Base-by-base conservation (phyloP, 1,284 basidiomycete species). In the Earliella scabrosa region DNA sequence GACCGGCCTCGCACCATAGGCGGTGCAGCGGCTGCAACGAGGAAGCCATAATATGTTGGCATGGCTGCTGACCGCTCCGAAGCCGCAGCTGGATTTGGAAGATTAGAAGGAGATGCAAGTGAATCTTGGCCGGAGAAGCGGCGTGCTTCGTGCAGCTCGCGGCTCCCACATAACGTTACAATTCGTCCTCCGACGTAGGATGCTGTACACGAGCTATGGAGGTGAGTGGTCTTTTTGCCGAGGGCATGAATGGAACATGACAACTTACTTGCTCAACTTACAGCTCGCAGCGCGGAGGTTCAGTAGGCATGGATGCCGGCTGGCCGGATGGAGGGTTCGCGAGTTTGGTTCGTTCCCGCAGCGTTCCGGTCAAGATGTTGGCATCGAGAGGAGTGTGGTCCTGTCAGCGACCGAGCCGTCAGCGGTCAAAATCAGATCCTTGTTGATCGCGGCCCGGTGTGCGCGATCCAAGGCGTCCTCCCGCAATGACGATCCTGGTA, bases 391-490 rank as follows among this genome's bases (percentile, higher is more conserved):
- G 45, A 24, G 35, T 48, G 16, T 20, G 24, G 32, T n/a, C n/a
- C n/a, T n/a, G n/a, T 48, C 46, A 48, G 35, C 46, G 10, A 48
- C 16, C 24, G 21, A 35, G 23, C 34, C n/a, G n/a, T n/a, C n/a
- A 8, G 23, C 21, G 29, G 49, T 50, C 49, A 50, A 54, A 54
- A 45, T 45, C 43, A 54, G 47, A 54, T 39, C 34, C 34, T 48
- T 45, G 31, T 31, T 54, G 53, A 54, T 54, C 34, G 40, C 36
- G 35, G 36, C 18, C 29, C 29, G 31, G 49, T n/a, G n/a, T 38
- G 16, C 16, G 21, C 21, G 13, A 26, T 48, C 10, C 23, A 18
- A n/a, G 7, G 11, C 26, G 18, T 38, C 21, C 38, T 40, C 40
- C 31, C 7, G 11, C 40, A 14, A 32, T 24, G 49, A 26, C 49